Conservation (phyloP, 257 asterid genomes). For the Capsicum pubescens region DNA sequence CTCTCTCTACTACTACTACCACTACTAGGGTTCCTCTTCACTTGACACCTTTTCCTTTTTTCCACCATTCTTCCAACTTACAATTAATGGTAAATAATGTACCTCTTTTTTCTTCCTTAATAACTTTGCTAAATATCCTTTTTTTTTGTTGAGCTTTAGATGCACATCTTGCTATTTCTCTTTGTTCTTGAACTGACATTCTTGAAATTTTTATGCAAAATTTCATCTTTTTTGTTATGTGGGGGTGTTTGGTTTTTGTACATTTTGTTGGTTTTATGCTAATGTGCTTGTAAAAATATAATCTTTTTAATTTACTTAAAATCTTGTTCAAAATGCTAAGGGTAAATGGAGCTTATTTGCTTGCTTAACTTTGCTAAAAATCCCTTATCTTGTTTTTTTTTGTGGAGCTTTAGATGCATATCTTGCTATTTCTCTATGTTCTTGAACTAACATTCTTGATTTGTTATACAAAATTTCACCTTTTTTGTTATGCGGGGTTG, state of each 20-base stretch:
- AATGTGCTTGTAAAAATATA: not conserved
- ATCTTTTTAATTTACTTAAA: not conserved
- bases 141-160: not conserved
- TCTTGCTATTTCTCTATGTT: not conserved
- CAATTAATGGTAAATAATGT: not conserved
- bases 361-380: not conserved
- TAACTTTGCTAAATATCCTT: not conserved
- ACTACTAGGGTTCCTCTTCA: conserved; percentile 8
- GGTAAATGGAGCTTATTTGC: not conserved
- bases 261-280: not conserved
- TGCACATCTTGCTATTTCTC: not conserved
- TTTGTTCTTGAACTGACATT: not conserved
- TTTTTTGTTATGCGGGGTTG: not conserved
- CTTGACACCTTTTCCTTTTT: not conserved
- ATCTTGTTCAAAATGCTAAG: not conserved
- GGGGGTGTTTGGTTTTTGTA: not conserved
- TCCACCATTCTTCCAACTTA: not conserved
- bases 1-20: conserved; percentile 22
- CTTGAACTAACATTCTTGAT: not conserved
- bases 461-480: not conserved
- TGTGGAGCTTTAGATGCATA: not conserved
- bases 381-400: not conserved
- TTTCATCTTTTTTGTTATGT: not conserved
- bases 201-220: conserved; percentile 4
- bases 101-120: not conserved